Evolutionary conservation across 805 yeast species (phyloP).

Genomic region (Barnettozyma populi): DNA sequence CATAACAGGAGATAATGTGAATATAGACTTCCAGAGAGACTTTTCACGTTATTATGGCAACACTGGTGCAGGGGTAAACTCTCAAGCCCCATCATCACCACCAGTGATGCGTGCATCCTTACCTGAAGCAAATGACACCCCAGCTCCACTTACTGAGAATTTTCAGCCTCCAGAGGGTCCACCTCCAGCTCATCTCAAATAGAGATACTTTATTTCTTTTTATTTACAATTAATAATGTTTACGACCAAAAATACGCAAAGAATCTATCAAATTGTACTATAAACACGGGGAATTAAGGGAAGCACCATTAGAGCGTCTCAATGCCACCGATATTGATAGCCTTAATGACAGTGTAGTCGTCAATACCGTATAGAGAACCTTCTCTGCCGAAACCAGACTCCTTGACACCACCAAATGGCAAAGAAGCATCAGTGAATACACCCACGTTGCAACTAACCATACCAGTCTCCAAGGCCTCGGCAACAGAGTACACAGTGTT

Average conservation of each 20-base stretch:
- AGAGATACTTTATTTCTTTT: neutral
- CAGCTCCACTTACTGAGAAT: neutral
- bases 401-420: slow-evolving; percentile 61
- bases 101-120: neutral
- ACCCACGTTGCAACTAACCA: slow-evolving; percentile 60
- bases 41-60: slow-evolving; percentile 21
- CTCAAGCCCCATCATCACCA: neutral
- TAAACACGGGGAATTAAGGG: neutral
- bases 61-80: too few species aligned
- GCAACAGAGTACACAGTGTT: slow-evolving; percentile 47
- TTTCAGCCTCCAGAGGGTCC: slow-evolving; percentile 8
- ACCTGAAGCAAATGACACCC: neutral
- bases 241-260: neutral
- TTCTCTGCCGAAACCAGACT: slow-evolving; percentile 68
- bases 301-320: slow-evolving; percentile 5
- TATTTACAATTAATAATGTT: neutral
- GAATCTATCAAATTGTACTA: neutral
- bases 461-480: slow-evolving; percentile 57
- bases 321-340: slow-evolving; percentile 43
- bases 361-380: slow-evolving; percentile 59
- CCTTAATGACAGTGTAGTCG: slow-evolving; percentile 50
- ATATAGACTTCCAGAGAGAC: slow-evolving; percentile 21
- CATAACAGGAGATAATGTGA: slow-evolving; percentile 15
- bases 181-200: slow-evolving; percentile 9
- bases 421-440: slow-evolving; percentile 49